These are phyloP conservation scores for Rhizopus microsporus DNA, from an alignment of 371 early-diverging fungal genomes.

Conservation along the genomic window DNA sequence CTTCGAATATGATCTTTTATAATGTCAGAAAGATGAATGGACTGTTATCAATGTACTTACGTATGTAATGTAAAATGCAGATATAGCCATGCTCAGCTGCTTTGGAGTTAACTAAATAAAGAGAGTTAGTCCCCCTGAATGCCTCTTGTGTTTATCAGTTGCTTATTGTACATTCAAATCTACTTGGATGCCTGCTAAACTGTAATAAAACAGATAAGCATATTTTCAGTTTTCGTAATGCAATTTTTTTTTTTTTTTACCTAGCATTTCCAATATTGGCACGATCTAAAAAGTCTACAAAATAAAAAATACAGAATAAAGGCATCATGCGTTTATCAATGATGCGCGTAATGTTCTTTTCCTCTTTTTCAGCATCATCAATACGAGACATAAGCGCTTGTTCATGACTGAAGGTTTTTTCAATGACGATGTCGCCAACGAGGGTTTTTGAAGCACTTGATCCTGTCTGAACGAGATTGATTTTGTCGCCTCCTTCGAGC, in stretches of 20 bases:
- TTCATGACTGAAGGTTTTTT: background rate
- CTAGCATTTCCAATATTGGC: slow-evolving; percentile 52
- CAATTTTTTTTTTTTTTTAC: slow-evolving; percentile 14
- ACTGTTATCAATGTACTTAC: slow-evolving; percentile 17
- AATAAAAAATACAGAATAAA: slow-evolving; percentile 49
- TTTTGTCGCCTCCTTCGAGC: background rate
- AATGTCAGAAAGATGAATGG: background rate
- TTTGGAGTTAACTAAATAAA: slow-evolving; percentile 28
- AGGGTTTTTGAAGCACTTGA: slow-evolving; percentile 1
- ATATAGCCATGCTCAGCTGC: slow-evolving; percentile 30
- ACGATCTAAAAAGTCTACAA: slow-evolving; percentile 47
- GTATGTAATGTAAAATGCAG: slow-evolving; percentile 47
- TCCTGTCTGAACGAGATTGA: background rate
- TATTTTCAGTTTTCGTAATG: slow-evolving; percentile 9
- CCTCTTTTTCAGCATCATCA: slow-evolving; percentile 22
- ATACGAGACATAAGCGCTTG: background rate
- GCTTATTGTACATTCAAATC: slow-evolving; percentile 22
- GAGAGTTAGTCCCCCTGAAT: slow-evolving; percentile 12
- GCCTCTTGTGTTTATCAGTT: background rate
- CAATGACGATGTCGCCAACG: background rate
- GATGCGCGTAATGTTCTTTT: slow-evolving; percentile 29
- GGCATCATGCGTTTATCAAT: slow-evolving; percentile 47
- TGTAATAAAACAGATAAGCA: background rate
- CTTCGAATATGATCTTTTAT: slow-evolving; percentile 38
- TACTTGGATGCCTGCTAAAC: slow-evolving; percentile 25